Base-by-base conservation (phyloP, 2,329 filamentous ascomycete species). In the Fusarium setosum region DNA sequence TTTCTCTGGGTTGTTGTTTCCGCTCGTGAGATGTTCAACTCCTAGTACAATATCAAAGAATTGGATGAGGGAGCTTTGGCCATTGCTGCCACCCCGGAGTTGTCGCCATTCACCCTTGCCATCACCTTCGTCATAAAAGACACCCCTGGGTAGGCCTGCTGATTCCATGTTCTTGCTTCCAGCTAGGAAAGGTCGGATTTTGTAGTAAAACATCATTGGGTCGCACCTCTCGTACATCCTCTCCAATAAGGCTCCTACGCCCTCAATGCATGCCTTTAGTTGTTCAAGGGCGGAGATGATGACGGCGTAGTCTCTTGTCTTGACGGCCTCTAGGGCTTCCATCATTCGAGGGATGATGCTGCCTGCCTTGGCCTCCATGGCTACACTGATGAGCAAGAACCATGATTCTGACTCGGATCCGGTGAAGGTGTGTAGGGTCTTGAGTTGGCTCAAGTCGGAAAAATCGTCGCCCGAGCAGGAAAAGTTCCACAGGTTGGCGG, bases 141-240 rank as follows among this genome's bases (percentile, higher is more conserved):
- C 89, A 0, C 95, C 95, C 12, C 88, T 86, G 0, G 94, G 93
- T 2, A 97, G 83, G 0, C 94, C 95, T 0, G 93, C 93, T 8
- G 90, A 88, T 8, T 84, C 87, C 95, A 97, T 97, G 76, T 96
- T 97, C 79, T 94, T 96, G 76, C 92, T 94, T 4, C 95, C 95
- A 0, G 95, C 94, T 2, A 98, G 83, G 75, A 93, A 97, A 0
- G 95, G 95, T 3, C 95, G 86, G 68, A 98, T 96, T 40, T 88
- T 86, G 77, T 97, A 89, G 78, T 97, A 97, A 78, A 98, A 98
- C 5, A 93, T 87, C 73, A 92, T 88, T 0, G 94, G 94, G 61
- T 95, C 90, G 75, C 94, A 97, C 63, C 88, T 88, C 72, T 97
- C 94, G 74, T 96, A 91, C 94, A 98, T 97, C 44, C 92, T 86